Evolutionary conservation across 164 flowering plant genomes (phyloP).

Genomic region (Amborella trichopoda): DNA sequence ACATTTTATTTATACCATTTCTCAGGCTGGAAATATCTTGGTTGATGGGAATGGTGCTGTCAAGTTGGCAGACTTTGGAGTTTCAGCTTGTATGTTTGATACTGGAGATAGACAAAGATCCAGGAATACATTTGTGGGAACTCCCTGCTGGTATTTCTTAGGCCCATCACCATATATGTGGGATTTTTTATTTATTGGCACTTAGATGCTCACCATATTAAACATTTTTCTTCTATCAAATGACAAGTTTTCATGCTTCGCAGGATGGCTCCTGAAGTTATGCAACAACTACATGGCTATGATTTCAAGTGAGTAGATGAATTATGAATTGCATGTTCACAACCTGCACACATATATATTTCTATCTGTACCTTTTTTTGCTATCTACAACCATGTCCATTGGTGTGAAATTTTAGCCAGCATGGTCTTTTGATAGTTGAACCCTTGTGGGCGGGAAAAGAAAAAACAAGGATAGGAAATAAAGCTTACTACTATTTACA

Average conservation of each 20-base stretch:
- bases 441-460: too few relatives aligned
- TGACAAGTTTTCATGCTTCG: constrained; percentile 3
- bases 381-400: too few relatives aligned
- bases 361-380: too few relatives aligned
- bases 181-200: background rate
- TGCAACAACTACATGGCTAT: constrained; percentile 96
- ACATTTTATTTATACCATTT: too few relatives aligned
- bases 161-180: background rate
- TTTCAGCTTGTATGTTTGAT: constrained; percentile 96
- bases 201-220: background rate
- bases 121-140: constrained; percentile 95
- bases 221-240: constrained; percentile 5
- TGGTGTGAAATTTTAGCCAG: too few relatives aligned
- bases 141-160: constrained; percentile 84
- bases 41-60: constrained; percentile 70
- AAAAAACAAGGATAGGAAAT: too few relatives aligned
- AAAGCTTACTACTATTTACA: background rate
- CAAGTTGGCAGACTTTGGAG: constrained; percentile 93
- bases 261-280: constrained; percentile 99
- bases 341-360: too few relatives aligned
- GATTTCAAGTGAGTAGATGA: constrained; percentile 75
- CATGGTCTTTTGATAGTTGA: too few relatives aligned
- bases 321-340: background rate
- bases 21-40: constrained; percentile 90
- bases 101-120: constrained; percentile 84